Conservation (phyloP, 306 rosid genomes). For the Cicer arietinum region DNA sequence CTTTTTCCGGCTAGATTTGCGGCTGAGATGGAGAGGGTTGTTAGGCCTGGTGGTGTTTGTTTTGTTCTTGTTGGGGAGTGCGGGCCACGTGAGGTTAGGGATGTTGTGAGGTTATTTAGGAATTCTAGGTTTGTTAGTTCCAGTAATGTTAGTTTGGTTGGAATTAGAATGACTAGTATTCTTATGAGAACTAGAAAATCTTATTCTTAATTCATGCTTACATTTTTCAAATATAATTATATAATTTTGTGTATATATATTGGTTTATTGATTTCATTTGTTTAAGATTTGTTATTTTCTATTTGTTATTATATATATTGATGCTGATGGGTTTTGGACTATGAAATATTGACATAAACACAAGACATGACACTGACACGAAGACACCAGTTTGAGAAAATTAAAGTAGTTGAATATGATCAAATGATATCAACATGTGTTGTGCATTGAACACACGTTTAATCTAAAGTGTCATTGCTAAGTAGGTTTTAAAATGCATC, state of each 20-base stretch:
- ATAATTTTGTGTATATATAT: slow-evolving; percentile 6
- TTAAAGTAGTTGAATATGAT: not conserved
- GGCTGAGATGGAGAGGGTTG: slow-evolving; percentile 82
- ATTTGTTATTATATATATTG: not conserved
- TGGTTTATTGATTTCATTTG: slow-evolving; percentile 14
- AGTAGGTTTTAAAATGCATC: not conserved
- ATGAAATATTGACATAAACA: not conserved
- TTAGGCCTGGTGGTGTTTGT: slow-evolving; percentile 62
- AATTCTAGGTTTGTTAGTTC: slow-evolving; percentile 61
- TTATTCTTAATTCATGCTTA: slow-evolving; percentile 42
- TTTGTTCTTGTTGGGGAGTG: slow-evolving; percentile 65
- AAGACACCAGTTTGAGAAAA: not conserved
- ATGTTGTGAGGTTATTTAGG: slow-evolving; percentile 65
- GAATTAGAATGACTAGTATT: slow-evolving; percentile 75
- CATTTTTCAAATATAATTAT: not conserved
- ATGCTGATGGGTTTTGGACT: slow-evolving; percentile 17
- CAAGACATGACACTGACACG: not conserved
- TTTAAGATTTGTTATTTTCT: not conserved
- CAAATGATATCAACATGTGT: not conserved
- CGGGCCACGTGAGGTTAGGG: slow-evolving; percentile 55
- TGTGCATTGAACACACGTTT: not conserved
- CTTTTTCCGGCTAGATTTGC: slow-evolving; percentile 72
- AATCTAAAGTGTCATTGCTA: not conserved
- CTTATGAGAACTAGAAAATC: slow-evolving; percentile 58
- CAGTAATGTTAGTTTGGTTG: slow-evolving; percentile 59